A percentile compares a stretch with the other conserved stretches of the same genome.
Conservation (phyloP, 2,329 filamentous ascomycete genomes). For the Catunica adiposa region DNA sequence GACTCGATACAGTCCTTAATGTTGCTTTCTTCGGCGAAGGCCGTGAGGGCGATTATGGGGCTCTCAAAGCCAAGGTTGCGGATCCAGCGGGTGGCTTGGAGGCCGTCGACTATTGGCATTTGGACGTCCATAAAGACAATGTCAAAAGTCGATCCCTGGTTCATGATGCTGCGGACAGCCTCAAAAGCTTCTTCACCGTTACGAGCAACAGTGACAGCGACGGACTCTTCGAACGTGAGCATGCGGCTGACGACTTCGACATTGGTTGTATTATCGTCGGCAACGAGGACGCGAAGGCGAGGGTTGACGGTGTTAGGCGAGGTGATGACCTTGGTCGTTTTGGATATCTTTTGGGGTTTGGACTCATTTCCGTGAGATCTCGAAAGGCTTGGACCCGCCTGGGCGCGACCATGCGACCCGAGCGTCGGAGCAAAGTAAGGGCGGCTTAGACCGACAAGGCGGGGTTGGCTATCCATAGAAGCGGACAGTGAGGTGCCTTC, state of each 20-base stretch:
- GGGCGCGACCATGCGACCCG: too few species aligned
- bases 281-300: conserved; percentile 60
- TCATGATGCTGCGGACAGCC: conserved; percentile 68
- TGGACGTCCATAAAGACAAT: conserved; percentile 93
- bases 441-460: conserved; percentile 64
- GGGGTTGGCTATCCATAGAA: conserved; percentile 51
- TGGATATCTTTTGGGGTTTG: conserved; percentile 17
- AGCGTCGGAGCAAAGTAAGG: conserved; percentile 50
- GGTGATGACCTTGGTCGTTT: conserved; percentile 22
- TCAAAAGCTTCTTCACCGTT: conserved; percentile 80
- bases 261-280: conserved; percentile 50
- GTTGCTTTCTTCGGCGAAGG: conserved; percentile 81
- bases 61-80: conserved; percentile 71
- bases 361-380: neutral
- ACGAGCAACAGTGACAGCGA: conserved; percentile 75
- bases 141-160: conserved; percentile 54
- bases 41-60: conserved; percentile 80
- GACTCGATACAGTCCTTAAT: conserved; percentile 72
- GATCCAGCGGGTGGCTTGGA: conserved; percentile 74
- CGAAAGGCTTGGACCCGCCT: neutral
- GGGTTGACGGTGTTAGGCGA: neutral
- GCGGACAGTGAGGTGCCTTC: conserved; percentile 22
- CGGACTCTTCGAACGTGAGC: conserved; percentile 62
- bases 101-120: conserved; percentile 84
- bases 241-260: conserved; percentile 43